Percentiles rank a stretch among this genome's conserved stretches.
Evolutionary conservation across 441 rosid species (phyloP).

Genomic region (Adansonia grandidieri): DNA sequence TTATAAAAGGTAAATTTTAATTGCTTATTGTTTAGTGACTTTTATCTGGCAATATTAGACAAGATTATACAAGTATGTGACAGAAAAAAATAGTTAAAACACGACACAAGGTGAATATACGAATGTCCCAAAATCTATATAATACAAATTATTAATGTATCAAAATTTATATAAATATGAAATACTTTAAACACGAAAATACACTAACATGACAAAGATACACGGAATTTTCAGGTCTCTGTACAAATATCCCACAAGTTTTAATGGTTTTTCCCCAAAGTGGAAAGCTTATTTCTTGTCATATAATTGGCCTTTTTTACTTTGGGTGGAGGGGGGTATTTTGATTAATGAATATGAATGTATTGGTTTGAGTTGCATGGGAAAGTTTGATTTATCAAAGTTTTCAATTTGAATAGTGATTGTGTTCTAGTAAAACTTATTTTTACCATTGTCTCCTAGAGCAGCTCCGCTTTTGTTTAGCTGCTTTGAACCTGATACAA

Average conservation of each 20-base stretch:
- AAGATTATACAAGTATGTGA: no score
- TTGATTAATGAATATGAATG: conserved; percentile 10
- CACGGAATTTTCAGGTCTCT: no score
- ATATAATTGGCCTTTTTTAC: not conserved
- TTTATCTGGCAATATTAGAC: no score
- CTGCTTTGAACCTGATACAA: not conserved
- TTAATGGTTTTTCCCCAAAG: not conserved
- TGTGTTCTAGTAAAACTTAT: not conserved
- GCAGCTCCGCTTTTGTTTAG: not conserved
- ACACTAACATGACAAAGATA: no score
- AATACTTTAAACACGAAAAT: no score
- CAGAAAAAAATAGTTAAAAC: no score
- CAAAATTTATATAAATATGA: no score
- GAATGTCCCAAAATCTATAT: no score
- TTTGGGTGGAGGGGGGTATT: not conserved
- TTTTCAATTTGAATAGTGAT: not conserved
- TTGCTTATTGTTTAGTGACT: not conserved
- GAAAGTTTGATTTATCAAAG: not conserved
- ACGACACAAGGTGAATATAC: no score
- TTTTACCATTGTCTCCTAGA: not conserved
- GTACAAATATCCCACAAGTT: not conserved
- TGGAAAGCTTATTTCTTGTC: not conserved
- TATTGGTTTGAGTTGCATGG: not conserved
- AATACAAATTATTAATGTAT: no score
- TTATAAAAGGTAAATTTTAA: conserved; percentile 65